A percentile compares a stretch with the other conserved stretches of the same genome.
Evolutionary conservation across 495 filamentous ascomycete genomes (phyloP).

Genomic region (Talaromyces thailandensis): DNA sequence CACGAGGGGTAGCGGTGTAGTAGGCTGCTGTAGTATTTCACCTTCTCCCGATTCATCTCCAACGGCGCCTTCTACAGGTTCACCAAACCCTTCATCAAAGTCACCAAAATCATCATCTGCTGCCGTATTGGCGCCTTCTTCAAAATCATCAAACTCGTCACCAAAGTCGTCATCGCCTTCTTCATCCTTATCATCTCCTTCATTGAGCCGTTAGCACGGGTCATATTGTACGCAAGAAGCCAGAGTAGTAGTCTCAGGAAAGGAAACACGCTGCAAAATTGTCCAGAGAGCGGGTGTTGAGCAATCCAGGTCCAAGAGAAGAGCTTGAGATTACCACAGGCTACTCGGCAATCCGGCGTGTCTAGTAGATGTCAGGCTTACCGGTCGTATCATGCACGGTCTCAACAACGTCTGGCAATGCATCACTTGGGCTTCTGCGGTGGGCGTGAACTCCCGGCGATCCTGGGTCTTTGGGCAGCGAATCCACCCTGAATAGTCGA

Average conservation of each 20-base stretch:
- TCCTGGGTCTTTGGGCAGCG: conserved; percentile 24
- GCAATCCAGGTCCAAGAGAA: conserved; percentile 32
- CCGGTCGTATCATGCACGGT: conserved; percentile 35
- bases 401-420: conserved; percentile 40
- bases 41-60: conserved; percentile 20
- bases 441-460: conserved; percentile 27
- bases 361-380: conserved; percentile 30
- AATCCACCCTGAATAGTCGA: conserved; percentile 33
- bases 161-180: conserved; percentile 49
- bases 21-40: conserved; percentile 26
- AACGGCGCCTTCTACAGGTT: conserved; percentile 40
- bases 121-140: conserved; percentile 63
- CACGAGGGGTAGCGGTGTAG: conserved; percentile 41
- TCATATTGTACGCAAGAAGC: conserved; percentile 27
- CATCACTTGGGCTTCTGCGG: conserved; percentile 33
- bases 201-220: conserved; percentile 18
- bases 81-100: conserved; percentile 81
- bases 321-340: conserved; percentile 51
- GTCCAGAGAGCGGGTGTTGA: conserved; percentile 1
- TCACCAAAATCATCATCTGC: conserved; percentile 71
- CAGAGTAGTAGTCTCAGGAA: conserved; percentile 25
- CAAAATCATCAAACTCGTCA: conserved; percentile 96
- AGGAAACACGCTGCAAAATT: conserved; percentile 8
- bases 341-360: conserved; percentile 30
- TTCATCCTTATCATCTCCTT: conserved; percentile 24